These are phyloP conservation scores for Penicillium decumbens DNA, from an alignment of 2,329 filamentous ascomycete species.

Conservation along the genomic window DNA sequence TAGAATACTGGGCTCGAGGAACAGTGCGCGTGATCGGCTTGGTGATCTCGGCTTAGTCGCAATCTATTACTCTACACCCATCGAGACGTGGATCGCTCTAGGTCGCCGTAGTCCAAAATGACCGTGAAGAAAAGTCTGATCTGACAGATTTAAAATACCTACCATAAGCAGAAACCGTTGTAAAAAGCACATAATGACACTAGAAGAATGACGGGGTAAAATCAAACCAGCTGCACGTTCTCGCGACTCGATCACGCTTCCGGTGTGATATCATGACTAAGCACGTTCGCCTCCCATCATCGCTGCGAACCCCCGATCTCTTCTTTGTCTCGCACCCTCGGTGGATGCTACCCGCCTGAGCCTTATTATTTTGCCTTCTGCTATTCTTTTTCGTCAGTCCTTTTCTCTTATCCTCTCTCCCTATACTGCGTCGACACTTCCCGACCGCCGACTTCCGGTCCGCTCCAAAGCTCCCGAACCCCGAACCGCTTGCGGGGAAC, in stretches of 20 bases:
- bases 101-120: constrained; percentile 1
- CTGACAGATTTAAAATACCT: background rate
- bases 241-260: constrained; percentile 8
- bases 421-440: background rate
- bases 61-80: constrained; percentile 8
- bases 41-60: constrained; percentile 5
- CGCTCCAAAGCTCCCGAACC: constrained; percentile 17
- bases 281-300: constrained; percentile 6
- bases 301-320: constrained; percentile 4
- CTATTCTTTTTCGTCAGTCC: constrained; percentile 15
- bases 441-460: constrained; percentile 8
- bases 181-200: background rate
- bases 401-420: background rate
- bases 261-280: constrained; percentile 19
- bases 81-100: constrained; percentile 3
- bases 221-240: constrained; percentile 1
- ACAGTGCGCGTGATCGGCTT: constrained; percentile 10
- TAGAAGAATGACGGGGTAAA: background rate
- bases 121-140: background rate
- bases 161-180: background rate
- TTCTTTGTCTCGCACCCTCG: constrained; percentile 3
- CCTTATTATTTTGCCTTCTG: constrained; percentile 7
- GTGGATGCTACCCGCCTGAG: constrained; percentile 9
- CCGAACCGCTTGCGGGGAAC: constrained; percentile 26
- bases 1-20: constrained; percentile 6